Percentiles rank a stretch among this genome's conserved stretches.
phyloP scores from a whole-genome alignment of 2,329 filamentous ascomycete species.

The Botrytis tulipae region DNA sequence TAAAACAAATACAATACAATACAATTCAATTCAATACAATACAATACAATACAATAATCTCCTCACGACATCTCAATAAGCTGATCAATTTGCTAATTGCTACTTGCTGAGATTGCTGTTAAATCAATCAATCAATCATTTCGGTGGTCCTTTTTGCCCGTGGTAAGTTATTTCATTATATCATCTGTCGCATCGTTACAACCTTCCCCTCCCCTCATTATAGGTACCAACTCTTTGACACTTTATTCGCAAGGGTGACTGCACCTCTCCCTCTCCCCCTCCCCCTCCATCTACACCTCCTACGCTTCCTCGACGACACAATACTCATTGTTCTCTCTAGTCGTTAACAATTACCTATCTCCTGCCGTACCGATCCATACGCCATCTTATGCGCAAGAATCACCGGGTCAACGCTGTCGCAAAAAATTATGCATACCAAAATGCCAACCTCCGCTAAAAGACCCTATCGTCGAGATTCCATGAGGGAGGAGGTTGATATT shows the following conservation, averaged over 20 bases:
- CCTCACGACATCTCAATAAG: neutral
- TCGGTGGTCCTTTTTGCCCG: neutral
- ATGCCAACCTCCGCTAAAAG: slow-evolving; percentile 45
- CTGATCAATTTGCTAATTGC: neutral
- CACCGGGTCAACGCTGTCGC: slow-evolving; percentile 16
- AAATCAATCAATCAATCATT: neutral
- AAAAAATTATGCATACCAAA: slow-evolving; percentile 21
- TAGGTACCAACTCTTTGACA: slow-evolving; percentile 23
- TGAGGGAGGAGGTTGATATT: slow-evolving; percentile 33
- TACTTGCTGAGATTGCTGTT: neutral
- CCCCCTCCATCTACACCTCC: slow-evolving; percentile 15
- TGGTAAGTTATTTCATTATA: slow-evolving; percentile 10
- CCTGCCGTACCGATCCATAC: neutral
- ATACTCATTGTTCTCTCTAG: slow-evolving; percentile 19
- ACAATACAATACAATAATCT: neutral
- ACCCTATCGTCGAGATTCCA: slow-evolving; percentile 40
- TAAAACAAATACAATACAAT: neutral
- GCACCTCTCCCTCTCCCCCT: slow-evolving; percentile 22
- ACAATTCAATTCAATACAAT: neutral
- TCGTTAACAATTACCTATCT: neutral
- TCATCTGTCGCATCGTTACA: slow-evolving; percentile 5
- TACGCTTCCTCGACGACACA: slow-evolving; percentile 10
- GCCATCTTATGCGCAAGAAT: slow-evolving; percentile 14
- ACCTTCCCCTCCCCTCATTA: slow-evolving; percentile 6
- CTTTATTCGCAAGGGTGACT: slow-evolving; percentile 27